phyloP scores from a whole-genome alignment of 106 monocot genomes.

The Platanthera guangdongensis region DNA sequence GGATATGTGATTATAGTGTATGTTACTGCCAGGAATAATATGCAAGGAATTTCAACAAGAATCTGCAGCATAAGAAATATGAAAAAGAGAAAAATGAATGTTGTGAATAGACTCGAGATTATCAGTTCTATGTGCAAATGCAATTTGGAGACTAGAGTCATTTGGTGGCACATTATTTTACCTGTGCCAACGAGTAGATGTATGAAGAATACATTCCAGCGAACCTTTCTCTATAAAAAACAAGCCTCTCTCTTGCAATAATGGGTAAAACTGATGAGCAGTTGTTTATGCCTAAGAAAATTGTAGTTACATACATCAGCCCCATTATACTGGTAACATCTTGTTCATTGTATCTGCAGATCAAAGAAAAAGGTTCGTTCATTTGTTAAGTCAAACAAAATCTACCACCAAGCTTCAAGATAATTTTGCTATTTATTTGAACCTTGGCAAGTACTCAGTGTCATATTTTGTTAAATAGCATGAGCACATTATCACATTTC shows the following conservation, averaged over 20 bases:
- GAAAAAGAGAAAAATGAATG: background rate
- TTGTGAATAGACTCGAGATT: background rate
- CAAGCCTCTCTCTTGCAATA: slow-evolving; percentile 33
- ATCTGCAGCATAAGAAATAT: slow-evolving; percentile 5
- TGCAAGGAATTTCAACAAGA: slow-evolving; percentile 8
- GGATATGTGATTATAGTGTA: slow-evolving; percentile 12
- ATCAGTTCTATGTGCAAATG: background rate
- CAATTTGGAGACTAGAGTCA: background rate
- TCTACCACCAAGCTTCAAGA: background rate
- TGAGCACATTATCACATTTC: background rate
- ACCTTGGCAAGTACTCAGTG: background rate
- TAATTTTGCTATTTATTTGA: background rate
- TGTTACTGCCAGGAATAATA: slow-evolving; percentile 6
- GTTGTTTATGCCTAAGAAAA: slow-evolving; percentile 38
- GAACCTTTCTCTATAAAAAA: slow-evolving; percentile 44
- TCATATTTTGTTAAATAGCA: background rate
- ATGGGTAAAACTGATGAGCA: slow-evolving; percentile 33
- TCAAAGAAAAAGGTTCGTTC: slow-evolving; percentile 1
- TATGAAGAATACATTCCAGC: slow-evolving; percentile 50
- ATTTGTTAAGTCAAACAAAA: background rate
- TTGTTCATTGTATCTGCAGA: slow-evolving; percentile 34
- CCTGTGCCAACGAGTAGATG: slow-evolving; percentile 3
- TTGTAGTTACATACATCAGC: slow-evolving; percentile 24
- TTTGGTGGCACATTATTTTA: background rate
- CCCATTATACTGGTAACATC: slow-evolving; percentile 46